phyloP scores from a whole-genome alignment of 202 grass and related monocot species.

The Bolboschoenoplectus hybrid region DNA sequence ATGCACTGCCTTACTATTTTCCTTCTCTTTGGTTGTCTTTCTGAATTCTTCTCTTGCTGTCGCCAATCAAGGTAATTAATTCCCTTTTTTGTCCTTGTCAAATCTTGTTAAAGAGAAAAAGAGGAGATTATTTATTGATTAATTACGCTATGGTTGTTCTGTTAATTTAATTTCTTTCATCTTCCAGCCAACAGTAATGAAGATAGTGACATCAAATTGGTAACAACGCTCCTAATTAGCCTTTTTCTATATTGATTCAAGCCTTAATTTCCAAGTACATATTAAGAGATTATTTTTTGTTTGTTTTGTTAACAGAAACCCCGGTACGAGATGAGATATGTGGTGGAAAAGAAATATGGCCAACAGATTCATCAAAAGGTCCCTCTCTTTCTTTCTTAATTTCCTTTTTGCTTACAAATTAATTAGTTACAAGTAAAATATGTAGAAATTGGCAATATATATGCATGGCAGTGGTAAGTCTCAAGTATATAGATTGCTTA shows the following conservation, averaged over 20 bases:
- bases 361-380: neutral
- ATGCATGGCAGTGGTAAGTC: neutral
- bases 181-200: neutral
- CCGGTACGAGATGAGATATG: neutral
- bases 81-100: neutral
- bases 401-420: neutral
- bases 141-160: neutral
- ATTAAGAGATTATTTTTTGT: neutral
- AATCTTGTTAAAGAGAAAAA: neutral
- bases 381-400: neutral
- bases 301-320: neutral
- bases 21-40: neutral
- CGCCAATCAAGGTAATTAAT: neutral
- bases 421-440: neutral
- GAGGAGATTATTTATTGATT: neutral
- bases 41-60: neutral
- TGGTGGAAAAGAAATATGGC: no score
- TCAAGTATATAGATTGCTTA: neutral
- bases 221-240: neutral
- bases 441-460: neutral
- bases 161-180: neutral
- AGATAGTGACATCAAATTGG: neutral
- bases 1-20: neutral
- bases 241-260: neutral
- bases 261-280: neutral